These are phyloP conservation scores for Tillandsia fasciculata DNA, from an alignment of 176 grass and related monocot species.

Conservation along the genomic window DNA sequence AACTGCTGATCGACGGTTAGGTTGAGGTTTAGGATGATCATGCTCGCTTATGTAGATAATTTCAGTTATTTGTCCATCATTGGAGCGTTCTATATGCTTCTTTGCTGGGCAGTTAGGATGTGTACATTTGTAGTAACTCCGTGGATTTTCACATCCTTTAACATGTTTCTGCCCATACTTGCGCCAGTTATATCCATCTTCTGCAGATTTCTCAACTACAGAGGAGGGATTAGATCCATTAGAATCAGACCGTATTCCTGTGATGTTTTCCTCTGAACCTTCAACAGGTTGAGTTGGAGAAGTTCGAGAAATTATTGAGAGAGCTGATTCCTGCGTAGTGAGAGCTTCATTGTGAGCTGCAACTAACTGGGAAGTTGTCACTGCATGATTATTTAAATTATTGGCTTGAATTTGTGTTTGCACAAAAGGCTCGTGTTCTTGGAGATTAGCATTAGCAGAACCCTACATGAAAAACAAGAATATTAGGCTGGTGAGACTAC, in stretches of 20 bases:
- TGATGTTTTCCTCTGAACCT: constrained; percentile 31
- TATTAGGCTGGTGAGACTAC: constrained; percentile 10
- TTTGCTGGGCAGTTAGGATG: constrained; percentile 96
- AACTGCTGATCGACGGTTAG: constrained; percentile 54
- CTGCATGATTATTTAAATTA: constrained; percentile 25
- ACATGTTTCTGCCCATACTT: constrained; percentile 98
- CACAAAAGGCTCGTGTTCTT: constrained; percentile 40
- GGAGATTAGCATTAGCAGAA: constrained; percentile 27
- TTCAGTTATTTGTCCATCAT: constrained; percentile 89
- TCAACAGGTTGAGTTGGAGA: constrained; percentile 35
- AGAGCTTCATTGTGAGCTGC: constrained; percentile 34
- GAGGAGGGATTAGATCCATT: constrained; percentile 17
- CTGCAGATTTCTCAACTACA: constrained; percentile 58
- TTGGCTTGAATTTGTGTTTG: constrained; percentile 34
- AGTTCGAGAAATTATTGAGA: constrained; percentile 31
- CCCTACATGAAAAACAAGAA: constrained; percentile 36
- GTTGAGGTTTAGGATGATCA: constrained; percentile 83
- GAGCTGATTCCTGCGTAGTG: constrained; percentile 28
- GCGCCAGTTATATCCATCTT: constrained; percentile 92
- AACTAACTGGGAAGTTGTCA: constrained; percentile 33
- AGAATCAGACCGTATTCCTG: constrained; percentile 36
- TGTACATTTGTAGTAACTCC: constrained; percentile 99
- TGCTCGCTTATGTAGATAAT: constrained; percentile 84
- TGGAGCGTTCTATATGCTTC: constrained; percentile 80
- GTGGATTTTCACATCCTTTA: constrained; percentile 93